Percentiles rank a stretch among this genome's conserved stretches.
phyloP scores from a whole-genome alignment of 1,284 basidiomycete genomes.

The Puccinia horiana region DNA sequence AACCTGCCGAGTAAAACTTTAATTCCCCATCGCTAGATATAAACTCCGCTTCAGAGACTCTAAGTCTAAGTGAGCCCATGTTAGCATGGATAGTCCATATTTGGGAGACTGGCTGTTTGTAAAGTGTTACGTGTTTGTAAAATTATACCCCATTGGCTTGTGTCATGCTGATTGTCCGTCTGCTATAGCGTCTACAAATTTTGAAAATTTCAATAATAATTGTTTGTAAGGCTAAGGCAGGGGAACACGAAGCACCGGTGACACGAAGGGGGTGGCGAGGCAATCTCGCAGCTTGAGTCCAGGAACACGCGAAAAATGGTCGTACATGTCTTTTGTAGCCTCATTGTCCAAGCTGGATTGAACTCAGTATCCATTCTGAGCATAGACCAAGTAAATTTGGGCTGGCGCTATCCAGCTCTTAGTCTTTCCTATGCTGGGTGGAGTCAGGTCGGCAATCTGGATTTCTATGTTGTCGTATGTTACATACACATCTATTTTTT shows the following conservation, averaged over 20 bases:
- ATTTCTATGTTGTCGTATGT: background rate
- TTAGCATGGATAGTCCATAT: background rate
- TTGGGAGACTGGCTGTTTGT: background rate
- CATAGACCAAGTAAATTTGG: background rate
- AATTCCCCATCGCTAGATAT: background rate
- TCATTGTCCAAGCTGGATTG: background rate
- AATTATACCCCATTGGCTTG: background rate
- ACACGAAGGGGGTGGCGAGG: too few relatives aligned
- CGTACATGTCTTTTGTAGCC: background rate
- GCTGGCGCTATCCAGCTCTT: background rate
- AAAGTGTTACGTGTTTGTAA: background rate
- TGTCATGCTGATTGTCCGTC: background rate
- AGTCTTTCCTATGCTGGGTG: too few relatives aligned
- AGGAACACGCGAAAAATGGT: background rate
- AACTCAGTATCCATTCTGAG: too few relatives aligned
- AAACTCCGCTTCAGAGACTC: background rate
- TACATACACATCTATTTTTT: too few relatives aligned
- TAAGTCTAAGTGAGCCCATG: background rate
- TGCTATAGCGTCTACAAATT: background rate
- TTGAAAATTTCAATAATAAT: background rate
- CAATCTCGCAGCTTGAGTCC: background rate
- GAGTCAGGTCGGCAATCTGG: conserved; percentile 19
- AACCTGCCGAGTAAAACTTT: background rate
- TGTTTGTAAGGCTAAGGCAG: background rate
- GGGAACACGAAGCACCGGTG: too few relatives aligned